Evolutionary conservation across 306 rosid genomes (phyloP).

Genomic region (Vicia sativa): DNA sequence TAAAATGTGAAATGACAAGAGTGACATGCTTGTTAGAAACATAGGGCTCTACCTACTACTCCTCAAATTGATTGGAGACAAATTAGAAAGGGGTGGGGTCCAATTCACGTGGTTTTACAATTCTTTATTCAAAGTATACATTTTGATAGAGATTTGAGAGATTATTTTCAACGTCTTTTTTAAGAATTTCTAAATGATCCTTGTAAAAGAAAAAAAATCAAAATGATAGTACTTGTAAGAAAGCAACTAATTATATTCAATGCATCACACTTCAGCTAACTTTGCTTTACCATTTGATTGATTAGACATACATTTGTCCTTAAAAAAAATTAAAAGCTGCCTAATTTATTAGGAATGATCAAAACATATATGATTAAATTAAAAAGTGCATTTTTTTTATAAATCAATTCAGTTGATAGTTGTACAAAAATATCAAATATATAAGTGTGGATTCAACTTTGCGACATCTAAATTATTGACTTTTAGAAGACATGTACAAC

Average conservation of each 20-base stretch:
- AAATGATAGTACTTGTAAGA: slow-evolving; percentile 18
- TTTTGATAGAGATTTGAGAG: slow-evolving; percentile 33
- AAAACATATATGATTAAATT: slow-evolving; percentile 4
- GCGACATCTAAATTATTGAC: too few species aligned
- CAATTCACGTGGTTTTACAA: slow-evolving; percentile 52
- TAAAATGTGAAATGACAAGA: not conserved
- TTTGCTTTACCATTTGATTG: slow-evolving; percentile 35
- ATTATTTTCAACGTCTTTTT: slow-evolving; percentile 10
- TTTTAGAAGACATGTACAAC: too few species aligned
- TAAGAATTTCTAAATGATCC: slow-evolving; percentile 30
- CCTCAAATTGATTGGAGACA: slow-evolving; percentile 49
- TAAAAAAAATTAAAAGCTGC: slow-evolving; percentile 28
- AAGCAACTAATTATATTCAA: slow-evolving; percentile 32
- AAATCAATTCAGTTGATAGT: too few species aligned
- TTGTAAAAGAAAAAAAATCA: too few species aligned
- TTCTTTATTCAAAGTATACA: slow-evolving; percentile 41
- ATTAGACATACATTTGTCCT: slow-evolving; percentile 30
- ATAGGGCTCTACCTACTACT: slow-evolving; percentile 37
- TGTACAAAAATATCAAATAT: too few species aligned
- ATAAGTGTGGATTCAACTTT: too few species aligned
- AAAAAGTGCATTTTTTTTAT: too few species aligned
- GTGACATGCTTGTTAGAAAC: slow-evolving; percentile 8
- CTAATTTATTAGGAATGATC: slow-evolving; percentile 18
- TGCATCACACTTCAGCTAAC: slow-evolving; percentile 38
- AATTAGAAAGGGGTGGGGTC: slow-evolving; percentile 47